phyloP scores from a whole-genome alignment of 2,329 filamentous ascomycete genomes.

The Cladosporium oxysporum region DNA sequence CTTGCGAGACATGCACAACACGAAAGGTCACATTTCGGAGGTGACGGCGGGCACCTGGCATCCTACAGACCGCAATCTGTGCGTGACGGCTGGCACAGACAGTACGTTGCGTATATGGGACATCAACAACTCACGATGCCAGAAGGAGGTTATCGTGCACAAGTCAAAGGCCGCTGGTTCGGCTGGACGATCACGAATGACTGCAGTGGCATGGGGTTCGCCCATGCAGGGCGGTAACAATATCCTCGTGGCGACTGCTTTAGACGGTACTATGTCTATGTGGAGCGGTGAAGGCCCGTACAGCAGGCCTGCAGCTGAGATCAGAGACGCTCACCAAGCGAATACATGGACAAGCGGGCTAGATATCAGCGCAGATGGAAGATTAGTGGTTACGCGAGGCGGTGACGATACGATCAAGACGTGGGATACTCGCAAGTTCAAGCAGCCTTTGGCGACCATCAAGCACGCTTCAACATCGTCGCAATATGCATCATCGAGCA shows the following conservation, averaged over 20 bases:
- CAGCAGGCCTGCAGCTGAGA: conserved; percentile 76
- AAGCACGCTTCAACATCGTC: conserved; percentile 79
- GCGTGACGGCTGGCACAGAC: conserved; percentile 89
- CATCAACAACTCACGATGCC: conserved; percentile 82
- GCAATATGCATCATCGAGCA: conserved; percentile 81
- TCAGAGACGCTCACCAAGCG: conserved; percentile 76
- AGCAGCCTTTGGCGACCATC: conserved; percentile 77
- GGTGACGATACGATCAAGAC: conserved; percentile 92
- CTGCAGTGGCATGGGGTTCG: conserved; percentile 82
- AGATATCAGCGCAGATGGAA: conserved; percentile 86
- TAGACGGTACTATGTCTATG: conserved; percentile 90
- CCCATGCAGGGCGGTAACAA: conserved; percentile 75
- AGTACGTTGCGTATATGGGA: conserved; percentile 98
- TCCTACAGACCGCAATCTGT: conserved; percentile 79
- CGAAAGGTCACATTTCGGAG: conserved; percentile 93
- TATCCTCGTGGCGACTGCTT: conserved; percentile 75
- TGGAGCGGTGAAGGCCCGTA: conserved; percentile 89
- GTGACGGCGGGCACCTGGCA: conserved; percentile 89
- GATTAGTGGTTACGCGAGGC: conserved; percentile 85
- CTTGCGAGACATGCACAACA: conserved; percentile 93
- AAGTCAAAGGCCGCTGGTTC: conserved; percentile 88
- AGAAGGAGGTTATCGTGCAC: conserved; percentile 93
- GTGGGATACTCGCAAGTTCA: conserved; percentile 97
- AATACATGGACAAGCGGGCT: conserved; percentile 91
- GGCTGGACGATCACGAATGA: conserved; percentile 91